Percentiles rank a stretch among this genome's conserved stretches.
phyloP scores from a whole-genome alignment of 1,139 yeast genomes.

The Yamadazyma jaroonii region DNA sequence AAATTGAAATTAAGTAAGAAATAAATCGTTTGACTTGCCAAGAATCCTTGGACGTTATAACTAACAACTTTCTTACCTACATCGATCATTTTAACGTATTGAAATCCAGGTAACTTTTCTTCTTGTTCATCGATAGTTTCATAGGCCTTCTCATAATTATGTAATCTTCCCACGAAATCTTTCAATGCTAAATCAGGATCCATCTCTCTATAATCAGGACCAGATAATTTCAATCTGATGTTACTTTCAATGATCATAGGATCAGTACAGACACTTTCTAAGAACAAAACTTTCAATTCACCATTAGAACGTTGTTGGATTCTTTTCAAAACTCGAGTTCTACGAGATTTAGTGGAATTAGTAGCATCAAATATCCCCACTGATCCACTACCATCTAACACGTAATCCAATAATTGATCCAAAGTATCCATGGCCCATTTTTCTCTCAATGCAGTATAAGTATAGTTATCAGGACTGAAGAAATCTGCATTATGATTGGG shows the following conservation, averaged over 20 bases:
- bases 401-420: constrained; percentile 78
- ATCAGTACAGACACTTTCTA: constrained; percentile 88
- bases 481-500: constrained; percentile 71
- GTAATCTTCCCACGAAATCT: constrained; percentile 80
- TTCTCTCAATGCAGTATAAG: constrained; percentile 69
- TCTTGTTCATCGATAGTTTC: constrained; percentile 84
- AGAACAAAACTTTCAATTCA: constrained; percentile 73
- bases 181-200: constrained; percentile 75
- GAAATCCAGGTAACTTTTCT: constrained; percentile 59
- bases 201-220: constrained; percentile 90
- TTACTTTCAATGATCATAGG: constrained; percentile 75
- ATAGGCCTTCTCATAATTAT: constrained; percentile 85
- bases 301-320: constrained; percentile 72
- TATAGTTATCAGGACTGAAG: constrained; percentile 76
- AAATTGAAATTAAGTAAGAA: constrained; percentile 87
- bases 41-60: constrained; percentile 85
- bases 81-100: constrained; percentile 92
- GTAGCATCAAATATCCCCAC: constrained; percentile 97
- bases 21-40: constrained; percentile 91
- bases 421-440: constrained; percentile 96
- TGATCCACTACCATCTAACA: constrained; percentile 77
- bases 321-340: constrained; percentile 64
- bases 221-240: constrained; percentile 78
- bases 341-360: constrained; percentile 76
- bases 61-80: constrained; percentile 94